Percentiles rank a stretch among this genome's conserved stretches.
These are phyloP conservation scores for Annona cherimola DNA, from an alignment of 164 flowering plant species.

Conservation along the genomic window DNA sequence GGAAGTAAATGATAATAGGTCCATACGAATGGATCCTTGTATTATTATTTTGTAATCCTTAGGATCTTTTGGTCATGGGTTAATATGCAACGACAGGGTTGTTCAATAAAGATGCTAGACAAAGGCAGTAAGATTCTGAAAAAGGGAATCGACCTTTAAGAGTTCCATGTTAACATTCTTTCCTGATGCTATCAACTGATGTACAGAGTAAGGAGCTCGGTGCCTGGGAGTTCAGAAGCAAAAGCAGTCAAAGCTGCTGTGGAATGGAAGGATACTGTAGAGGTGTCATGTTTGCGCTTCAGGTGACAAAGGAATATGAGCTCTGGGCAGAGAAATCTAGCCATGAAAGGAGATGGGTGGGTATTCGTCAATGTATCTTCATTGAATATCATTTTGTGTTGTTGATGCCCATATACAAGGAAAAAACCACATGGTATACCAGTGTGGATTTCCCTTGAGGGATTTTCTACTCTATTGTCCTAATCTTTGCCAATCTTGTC, in stretches of 20 bases:
- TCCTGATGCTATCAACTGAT: not conserved
- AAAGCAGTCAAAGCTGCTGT: slow-evolving; percentile 44
- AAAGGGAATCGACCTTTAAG: not conserved
- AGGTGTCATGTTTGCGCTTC: slow-evolving; percentile 64
- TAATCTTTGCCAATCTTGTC: not conserved
- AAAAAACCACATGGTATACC: not conserved
- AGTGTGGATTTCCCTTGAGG: not conserved
- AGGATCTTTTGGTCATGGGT: too few species aligned
- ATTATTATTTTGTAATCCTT: too few species aligned
- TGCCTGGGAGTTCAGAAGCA: slow-evolving; percentile 66
- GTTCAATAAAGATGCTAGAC: too few species aligned
- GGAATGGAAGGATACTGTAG: slow-evolving; percentile 55
- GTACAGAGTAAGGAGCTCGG: slow-evolving; percentile 47
- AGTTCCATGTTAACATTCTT: not conserved
- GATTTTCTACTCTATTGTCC: not conserved
- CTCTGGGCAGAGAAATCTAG: slow-evolving; percentile 65
- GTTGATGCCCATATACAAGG: not conserved
- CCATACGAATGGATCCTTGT: too few species aligned
- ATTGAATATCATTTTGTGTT: too few species aligned
- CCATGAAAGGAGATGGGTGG: slow-evolving; percentile 56
- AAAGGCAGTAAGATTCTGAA: not conserved
- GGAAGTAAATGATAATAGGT: too few species aligned
- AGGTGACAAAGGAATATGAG: slow-evolving; percentile 66
- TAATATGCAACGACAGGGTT: too few species aligned
- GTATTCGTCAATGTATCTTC: slow-evolving; percentile 7